Percentiles rank a stretch among this genome's conserved stretches.
phyloP scores from a whole-genome alignment of 2,329 filamentous ascomycete species.

The Aspergillus pseudonomiae region DNA sequence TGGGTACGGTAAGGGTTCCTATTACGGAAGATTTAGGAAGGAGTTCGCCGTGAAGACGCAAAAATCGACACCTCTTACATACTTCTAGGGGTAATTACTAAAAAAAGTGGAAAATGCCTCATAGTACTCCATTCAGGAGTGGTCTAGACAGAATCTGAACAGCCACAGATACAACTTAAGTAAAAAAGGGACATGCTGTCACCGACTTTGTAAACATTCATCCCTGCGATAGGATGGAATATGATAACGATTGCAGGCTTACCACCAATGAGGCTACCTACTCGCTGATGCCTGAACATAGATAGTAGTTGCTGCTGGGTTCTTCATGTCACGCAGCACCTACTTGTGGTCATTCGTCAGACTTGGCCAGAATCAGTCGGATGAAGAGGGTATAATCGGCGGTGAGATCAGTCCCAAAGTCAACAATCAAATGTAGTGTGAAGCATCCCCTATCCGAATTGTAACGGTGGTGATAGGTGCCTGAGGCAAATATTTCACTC shows the following conservation, averaged over 20 bases:
- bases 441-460: background rate
- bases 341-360: background rate
- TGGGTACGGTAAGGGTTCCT: slow-evolving; percentile 12
- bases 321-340: background rate
- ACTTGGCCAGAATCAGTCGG: background rate
- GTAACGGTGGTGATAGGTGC: background rate
- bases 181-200: background rate
- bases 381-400: background rate
- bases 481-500: background rate
- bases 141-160: slow-evolving; percentile 5
- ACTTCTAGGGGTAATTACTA: slow-evolving; percentile 4
- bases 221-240: background rate
- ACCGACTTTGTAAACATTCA: background rate
- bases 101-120: slow-evolving; percentile 13
- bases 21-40: slow-evolving; percentile 21
- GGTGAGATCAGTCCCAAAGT: background rate
- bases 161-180: background rate
- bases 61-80: slow-evolving; percentile 8
- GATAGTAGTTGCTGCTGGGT: background rate
- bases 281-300: background rate
- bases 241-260: background rate
- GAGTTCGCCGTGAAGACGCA: slow-evolving; percentile 5
- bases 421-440: background rate
- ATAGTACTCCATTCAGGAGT: slow-evolving; percentile 1
- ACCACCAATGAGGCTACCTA: background rate